Conservation (phyloP, 805 yeast species). For the Brettanomyces sp. region DNA sequence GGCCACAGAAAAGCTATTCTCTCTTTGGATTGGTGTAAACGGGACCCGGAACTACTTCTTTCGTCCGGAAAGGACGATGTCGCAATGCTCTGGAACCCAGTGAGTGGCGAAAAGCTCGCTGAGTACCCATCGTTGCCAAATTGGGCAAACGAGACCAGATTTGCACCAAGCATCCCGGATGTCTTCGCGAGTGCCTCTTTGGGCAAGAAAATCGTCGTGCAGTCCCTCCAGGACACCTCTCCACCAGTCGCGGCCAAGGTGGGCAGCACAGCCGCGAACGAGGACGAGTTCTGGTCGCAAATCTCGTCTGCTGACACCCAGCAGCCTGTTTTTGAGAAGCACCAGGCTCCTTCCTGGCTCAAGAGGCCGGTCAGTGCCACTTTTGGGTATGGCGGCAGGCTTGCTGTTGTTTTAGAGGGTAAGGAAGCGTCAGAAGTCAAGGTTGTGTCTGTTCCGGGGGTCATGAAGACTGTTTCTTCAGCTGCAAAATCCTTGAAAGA, state of each 20-base stretch:
- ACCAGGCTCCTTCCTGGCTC: conserved; percentile 89
- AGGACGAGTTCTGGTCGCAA: conserved; percentile 81
- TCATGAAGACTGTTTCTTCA: conserved; percentile 17
- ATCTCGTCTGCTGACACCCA: conserved; percentile 58
- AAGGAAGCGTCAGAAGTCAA: conserved; percentile 26
- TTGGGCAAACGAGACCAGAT: conserved; percentile 86
- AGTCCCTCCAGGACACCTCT: conserved; percentile 80
- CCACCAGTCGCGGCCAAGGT: conserved; percentile 41
- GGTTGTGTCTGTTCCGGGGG: conserved; percentile 28
- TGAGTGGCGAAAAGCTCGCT: conserved; percentile 60
- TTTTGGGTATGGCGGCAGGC: conserved; percentile 92
- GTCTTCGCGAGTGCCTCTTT: conserved; percentile 81
- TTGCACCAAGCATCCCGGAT: conserved; percentile 86
- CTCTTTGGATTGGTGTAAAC: conserved; percentile 87
- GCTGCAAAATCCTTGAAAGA: conserved; percentile 35
- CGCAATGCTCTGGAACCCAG: conserved; percentile 86
- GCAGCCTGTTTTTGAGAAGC: conserved; percentile 60
- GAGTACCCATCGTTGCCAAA: conserved; percentile 87
- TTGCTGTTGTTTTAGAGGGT: conserved; percentile 41
- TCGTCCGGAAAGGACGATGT: conserved; percentile 92
- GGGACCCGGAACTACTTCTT: conserved; percentile 67
- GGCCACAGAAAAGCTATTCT: conserved; percentile 88
- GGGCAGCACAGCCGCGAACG: conserved; percentile 33
- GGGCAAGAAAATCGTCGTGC: conserved; percentile 74
- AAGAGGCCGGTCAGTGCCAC: conserved; percentile 61